These are phyloP conservation scores for Nicotiana tabacum DNA, from an alignment of 257 asterid genomes.

Conservation along the genomic window DNA sequence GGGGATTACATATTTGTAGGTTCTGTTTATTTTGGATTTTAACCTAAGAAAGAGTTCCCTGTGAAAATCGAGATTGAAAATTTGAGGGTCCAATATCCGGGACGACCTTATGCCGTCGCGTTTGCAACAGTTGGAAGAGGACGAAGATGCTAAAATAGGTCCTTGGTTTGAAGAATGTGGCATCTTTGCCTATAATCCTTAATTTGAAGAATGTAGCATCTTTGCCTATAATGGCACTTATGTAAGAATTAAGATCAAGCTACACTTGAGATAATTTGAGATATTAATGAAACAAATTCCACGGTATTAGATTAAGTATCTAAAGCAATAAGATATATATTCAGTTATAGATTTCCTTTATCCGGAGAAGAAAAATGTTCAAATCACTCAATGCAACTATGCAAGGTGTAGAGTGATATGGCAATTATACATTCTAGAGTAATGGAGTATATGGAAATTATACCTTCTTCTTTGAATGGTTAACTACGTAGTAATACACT, in stretches of 20 bases:
- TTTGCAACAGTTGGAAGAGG: neutral
- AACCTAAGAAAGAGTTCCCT: neutral
- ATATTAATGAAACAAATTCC: neutral
- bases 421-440: no score
- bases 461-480: neutral
- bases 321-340: neutral
- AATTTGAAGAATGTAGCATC: no score
- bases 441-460: neutral
- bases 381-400: neutral
- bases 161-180: neutral
- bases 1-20: neutral
- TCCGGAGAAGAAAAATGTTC: no score
- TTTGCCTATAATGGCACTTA: neutral
- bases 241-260: neutral
- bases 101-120: neutral
- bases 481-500: neutral
- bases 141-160: neutral
- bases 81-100: neutral
- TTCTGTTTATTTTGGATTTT: no score
- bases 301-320: neutral
- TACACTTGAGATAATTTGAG: neutral
- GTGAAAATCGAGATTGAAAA: neutral
- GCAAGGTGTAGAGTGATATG: neutral
- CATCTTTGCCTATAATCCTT: neutral
- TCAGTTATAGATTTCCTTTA: neutral